Evolutionary conservation across 73 alveolate genomes (phyloP).

Genomic region (Loxodes magnus): DNA sequence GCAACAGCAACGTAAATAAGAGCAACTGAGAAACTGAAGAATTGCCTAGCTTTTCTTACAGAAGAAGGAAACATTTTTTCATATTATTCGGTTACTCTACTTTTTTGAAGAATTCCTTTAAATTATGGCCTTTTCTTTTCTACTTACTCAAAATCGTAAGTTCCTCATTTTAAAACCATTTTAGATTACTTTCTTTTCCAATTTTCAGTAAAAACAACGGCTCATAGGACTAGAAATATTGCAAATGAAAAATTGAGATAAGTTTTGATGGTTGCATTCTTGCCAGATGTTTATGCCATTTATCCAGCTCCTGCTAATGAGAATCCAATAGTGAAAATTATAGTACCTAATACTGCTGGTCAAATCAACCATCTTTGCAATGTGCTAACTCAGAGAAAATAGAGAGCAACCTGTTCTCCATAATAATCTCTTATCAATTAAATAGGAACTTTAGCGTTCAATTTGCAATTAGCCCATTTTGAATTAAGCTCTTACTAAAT

Average conservation of each 20-base stretch:
- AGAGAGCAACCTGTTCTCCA: constrained; percentile 54
- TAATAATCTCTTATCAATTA: constrained; percentile 32
- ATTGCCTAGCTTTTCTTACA: background rate
- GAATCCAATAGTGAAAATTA: background rate
- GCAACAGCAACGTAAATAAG: background rate
- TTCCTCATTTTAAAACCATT: constrained; percentile 11
- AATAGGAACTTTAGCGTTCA: no score
- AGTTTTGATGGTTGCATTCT: background rate
- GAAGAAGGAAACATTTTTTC: background rate
- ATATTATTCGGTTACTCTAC: constrained; percentile 3
- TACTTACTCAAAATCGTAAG: background rate
- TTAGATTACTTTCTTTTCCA: constrained; percentile 2
- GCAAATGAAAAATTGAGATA: background rate
- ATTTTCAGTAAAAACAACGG: background rate
- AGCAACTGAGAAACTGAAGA: background rate
- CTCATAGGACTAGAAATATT: background rate
- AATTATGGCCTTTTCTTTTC: background rate
- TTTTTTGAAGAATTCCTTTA: constrained; percentile 1
- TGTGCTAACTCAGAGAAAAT: constrained; percentile 39
- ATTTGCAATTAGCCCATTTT: no score
- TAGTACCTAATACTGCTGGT: constrained; percentile 1
- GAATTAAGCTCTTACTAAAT: no score
- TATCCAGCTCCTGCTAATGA: background rate
- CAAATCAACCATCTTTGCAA: background rate
- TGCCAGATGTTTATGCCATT: background rate